A percentile compares a stretch with the other conserved stretches of the same genome.
Conservation (phyloP, 192 early-diverging fungal species). For the Chytriomyces sp. region DNA sequence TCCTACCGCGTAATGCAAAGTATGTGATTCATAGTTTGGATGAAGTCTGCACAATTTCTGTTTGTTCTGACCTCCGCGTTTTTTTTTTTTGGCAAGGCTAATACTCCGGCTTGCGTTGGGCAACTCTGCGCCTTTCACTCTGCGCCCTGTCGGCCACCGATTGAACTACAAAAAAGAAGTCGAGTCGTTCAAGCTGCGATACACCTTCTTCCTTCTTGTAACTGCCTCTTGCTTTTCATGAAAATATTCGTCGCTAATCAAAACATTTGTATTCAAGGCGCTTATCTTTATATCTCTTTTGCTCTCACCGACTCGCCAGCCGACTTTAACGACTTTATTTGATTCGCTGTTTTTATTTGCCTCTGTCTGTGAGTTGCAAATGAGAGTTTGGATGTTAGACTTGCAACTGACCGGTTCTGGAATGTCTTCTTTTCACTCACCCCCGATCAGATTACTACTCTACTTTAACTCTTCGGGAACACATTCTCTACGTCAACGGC, state of each 20-base stretch:
- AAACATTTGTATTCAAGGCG: too few species aligned
- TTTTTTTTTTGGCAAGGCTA: conserved; percentile 32
- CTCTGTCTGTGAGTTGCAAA: conserved; percentile 22
- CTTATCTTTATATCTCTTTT: conserved; percentile 34
- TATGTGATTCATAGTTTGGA: conserved; percentile 25
- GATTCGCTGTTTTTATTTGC: conserved; percentile 47
- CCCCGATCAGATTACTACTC: conserved; percentile 45
- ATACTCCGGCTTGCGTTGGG: conserved; percentile 53
- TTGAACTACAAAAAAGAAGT: conserved; percentile 54
- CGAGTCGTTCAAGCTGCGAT: conserved; percentile 50
- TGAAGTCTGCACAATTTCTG: background rate
- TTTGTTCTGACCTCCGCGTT: background rate
- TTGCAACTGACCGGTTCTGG: background rate
- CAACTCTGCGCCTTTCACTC: conserved; percentile 42
- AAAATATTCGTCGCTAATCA: background rate
- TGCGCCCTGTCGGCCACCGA: conserved; percentile 43
- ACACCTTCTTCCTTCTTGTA: conserved; percentile 36
- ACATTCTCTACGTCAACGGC: conserved; percentile 53
- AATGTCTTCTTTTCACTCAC: background rate
- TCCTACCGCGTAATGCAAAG: conserved; percentile 47
- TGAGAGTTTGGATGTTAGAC: too few species aligned
- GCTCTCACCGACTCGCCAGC: conserved; percentile 8
- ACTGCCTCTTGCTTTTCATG: background rate
- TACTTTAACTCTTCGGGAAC: conserved; percentile 50
- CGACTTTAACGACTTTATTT: conserved; percentile 5